These are phyloP conservation scores for Vigna mungo DNA, from an alignment of 306 rosid genomes.

Conservation along the genomic window DNA sequence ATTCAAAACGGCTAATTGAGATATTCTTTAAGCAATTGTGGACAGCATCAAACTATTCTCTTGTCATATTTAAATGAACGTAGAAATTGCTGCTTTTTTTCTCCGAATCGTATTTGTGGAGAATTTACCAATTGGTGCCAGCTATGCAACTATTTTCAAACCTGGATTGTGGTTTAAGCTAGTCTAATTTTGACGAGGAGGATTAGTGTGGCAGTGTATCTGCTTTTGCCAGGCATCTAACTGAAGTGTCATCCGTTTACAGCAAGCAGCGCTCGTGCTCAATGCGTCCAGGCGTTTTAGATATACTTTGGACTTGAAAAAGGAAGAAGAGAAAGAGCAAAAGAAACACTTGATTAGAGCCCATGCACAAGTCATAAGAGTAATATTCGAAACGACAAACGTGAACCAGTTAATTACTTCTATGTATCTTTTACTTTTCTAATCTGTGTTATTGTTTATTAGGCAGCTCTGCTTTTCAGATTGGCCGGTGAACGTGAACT, in stretches of 20 bases:
- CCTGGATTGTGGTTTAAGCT: constrained; percentile 13
- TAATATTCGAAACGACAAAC: constrained; percentile 52
- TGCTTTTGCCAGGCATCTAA: constrained; percentile 42
- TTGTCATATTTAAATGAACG: constrained; percentile 15
- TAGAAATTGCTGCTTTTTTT: constrained; percentile 8
- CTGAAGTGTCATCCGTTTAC: constrained; percentile 54
- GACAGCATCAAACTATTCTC: not conserved
- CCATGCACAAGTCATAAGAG: constrained; percentile 98
- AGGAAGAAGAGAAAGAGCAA: constrained; percentile 75
- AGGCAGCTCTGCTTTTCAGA: constrained; percentile 96
- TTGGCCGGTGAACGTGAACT: constrained; percentile 84
- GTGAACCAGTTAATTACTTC: constrained; percentile 10
- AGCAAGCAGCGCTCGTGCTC: constrained; percentile 97
- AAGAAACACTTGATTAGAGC: constrained; percentile 89
- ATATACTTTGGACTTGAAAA: constrained; percentile 86
- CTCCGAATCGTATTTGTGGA: not conserved
- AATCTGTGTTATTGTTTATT: constrained; percentile 46
- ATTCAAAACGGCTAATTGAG: constrained; percentile 15
- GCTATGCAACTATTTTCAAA: constrained; percentile 12
- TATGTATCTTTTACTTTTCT: constrained; percentile 43
- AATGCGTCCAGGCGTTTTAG: constrained; percentile 97
- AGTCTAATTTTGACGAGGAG: constrained; percentile 21
- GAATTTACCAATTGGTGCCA: constrained; percentile 9
- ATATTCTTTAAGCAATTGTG: constrained; percentile 1
- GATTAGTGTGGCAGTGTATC: constrained; percentile 3